Base-by-base conservation (phyloP, 2,329 filamentous ascomycete genomes). In the Macroventuria anomochaeta region DNA sequence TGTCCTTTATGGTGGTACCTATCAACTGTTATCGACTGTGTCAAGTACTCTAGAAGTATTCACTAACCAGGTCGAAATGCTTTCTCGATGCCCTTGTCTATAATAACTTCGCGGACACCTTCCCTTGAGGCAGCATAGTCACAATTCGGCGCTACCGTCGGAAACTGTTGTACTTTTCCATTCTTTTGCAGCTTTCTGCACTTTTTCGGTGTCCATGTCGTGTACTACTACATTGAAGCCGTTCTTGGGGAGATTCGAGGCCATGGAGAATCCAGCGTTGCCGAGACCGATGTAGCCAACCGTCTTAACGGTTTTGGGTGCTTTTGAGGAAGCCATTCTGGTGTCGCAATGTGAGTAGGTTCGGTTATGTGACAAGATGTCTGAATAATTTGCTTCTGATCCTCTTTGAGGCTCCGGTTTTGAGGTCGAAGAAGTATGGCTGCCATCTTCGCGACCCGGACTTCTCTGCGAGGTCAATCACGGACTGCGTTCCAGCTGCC, bases 1-100 rank as follows among this genome's bases (percentile, higher is more conserved):
- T 75, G 53, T 74, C 71, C 26, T 74, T 62, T 3, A 74, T 57
- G 25, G 71, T 68, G 10, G 67, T 71, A 26, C 73, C 65, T 62
- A 11, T 20, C 2, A 7, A 2, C 1, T 8, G 10, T 46, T 18
- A 36, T n/a, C 13, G 17, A 3, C 11, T 26, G 20, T 3, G 15
- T 11, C 7, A 31, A 21, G 2, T 6, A n/a, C 1, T 3, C 3
- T 11, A 7, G 31, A 7, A 1, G 11, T 2, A 2, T 17, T 2
- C 12, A 32, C 44, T 25, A 10, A 47, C 44, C 44, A 29, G 44
- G 34, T 23, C 20, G 12, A 18, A 47, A 34, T 13, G 26, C 34
- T 25, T 38, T 47, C 3, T 21, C 34, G 13, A 47, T 47, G 2
- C 44, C 44, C 12, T 47, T 32, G 7, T 34, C 44, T 15, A 53